Conservation (phyloP, 768 basidiomycete genomes). For the Tulasnella sp. region DNA sequence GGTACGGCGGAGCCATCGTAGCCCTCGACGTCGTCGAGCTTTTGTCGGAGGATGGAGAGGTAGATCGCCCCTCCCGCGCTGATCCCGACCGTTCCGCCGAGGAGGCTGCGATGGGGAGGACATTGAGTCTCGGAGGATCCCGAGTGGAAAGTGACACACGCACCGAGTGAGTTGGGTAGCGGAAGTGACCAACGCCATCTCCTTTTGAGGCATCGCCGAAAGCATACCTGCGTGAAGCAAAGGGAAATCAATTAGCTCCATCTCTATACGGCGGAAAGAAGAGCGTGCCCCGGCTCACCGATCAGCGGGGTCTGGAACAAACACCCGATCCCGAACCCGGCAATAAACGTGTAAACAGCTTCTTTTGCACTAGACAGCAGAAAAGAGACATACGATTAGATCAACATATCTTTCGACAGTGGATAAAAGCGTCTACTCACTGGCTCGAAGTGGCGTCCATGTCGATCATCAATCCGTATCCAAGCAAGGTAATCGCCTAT, state of each 20-base stretch:
- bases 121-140: conserved; percentile 15
- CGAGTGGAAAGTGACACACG: neutral
- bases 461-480: conserved; percentile 62
- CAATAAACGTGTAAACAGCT: conserved; percentile 51
- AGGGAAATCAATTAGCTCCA: neutral
- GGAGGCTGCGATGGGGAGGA: conserved; percentile 2
- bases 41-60: conserved; percentile 10
- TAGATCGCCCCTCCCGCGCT: conserved; percentile 22
- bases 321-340: conserved; percentile 53
- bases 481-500: conserved; percentile 38
- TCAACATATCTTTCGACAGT: neutral
- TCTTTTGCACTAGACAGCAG: conserved; percentile 38
- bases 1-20: neutral
- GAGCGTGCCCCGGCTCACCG: neutral
- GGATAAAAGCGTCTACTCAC: neutral
- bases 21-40: conserved; percentile 10
- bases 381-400: neutral
- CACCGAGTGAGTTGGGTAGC: conserved; percentile 25
- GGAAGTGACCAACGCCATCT: conserved; percentile 21
- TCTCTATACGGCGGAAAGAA: neutral
- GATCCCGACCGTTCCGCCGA: conserved; percentile 22
- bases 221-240: conserved; percentile 18
- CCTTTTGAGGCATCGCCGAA: conserved; percentile 20
- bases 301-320: conserved; percentile 37
- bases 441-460: conserved; percentile 40